phyloP scores from a whole-genome alignment of 2,329 filamentous ascomycete genomes.

The Xylariaceae sp. region DNA sequence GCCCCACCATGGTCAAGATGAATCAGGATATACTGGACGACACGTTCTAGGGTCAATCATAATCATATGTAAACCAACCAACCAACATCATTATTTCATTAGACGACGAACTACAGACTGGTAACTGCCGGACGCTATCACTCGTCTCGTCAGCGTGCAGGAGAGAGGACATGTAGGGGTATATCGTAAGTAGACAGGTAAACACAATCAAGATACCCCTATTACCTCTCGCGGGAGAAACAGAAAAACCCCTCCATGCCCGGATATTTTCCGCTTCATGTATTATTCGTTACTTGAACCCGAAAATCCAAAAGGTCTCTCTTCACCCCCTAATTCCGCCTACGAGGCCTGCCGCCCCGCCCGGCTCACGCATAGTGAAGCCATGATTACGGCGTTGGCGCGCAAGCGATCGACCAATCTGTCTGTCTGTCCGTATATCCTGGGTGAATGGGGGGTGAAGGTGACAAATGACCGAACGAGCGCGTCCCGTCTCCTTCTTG shows the following conservation, averaged over 20 bases:
- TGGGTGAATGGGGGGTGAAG: too few species aligned
- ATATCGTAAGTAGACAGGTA: not conserved
- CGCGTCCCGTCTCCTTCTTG: too few species aligned
- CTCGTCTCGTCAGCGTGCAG: too few species aligned
- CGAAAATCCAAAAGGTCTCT: constrained; percentile 3
- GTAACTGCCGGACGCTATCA: too few species aligned
- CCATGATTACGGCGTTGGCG: constrained; percentile 2
- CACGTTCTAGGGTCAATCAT: constrained; percentile 52
- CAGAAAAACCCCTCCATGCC: too few species aligned
- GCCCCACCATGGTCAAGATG: constrained; percentile 68
- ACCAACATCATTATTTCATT: not conserved
- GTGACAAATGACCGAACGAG: not conserved
- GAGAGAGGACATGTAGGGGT: too few species aligned
- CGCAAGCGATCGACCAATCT: not conserved
- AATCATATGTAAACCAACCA: too few species aligned
- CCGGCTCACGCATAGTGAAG: not conserved
- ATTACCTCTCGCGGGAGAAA: not conserved
- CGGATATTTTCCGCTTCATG: not conserved
- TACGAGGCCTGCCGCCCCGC: not conserved
- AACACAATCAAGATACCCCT: constrained; percentile 5
- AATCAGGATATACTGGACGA: constrained; percentile 64
- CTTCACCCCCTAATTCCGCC: not conserved
- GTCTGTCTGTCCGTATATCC: not conserved
- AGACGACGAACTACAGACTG: not conserved
- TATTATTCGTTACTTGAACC: not conserved